Conservation (phyloP, 441 rosid genomes). For the Erysimum cheiri region DNA sequence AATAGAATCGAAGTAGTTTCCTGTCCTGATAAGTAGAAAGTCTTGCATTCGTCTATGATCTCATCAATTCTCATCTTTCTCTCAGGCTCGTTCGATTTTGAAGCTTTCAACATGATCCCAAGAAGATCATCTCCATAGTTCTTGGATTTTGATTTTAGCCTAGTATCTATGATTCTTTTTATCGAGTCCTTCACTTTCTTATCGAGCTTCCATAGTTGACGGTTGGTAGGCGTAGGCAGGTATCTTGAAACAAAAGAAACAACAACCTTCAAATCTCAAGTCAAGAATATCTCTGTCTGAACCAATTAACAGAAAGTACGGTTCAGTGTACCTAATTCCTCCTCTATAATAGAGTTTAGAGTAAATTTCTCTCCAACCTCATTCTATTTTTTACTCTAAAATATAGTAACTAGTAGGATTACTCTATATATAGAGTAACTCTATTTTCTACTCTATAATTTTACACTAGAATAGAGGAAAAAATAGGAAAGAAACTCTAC, state of each 20-base stretch:
- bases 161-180: constrained; percentile 40
- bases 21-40: constrained; percentile 59
- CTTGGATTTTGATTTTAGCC: constrained; percentile 33
- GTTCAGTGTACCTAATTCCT: not conserved
- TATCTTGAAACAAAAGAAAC: constrained; percentile 41
- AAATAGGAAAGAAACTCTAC: too few species aligned
- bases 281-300: not conserved
- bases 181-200: constrained; percentile 45
- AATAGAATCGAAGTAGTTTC: constrained; percentile 54
- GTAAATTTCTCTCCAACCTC: too few species aligned
- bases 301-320: not conserved
- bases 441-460: too few species aligned
- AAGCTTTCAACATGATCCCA: constrained; percentile 49
- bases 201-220: constrained; percentile 55
- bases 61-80: constrained; percentile 49
- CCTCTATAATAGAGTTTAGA: too few species aligned
- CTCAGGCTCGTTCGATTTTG: constrained; percentile 14
- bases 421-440: too few species aligned
- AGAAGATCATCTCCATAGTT: constrained; percentile 60
- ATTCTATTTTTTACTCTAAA: too few species aligned
- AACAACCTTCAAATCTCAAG: not conserved
- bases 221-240: constrained; percentile 54
- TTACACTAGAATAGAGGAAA: too few species aligned
- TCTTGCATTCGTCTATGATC: constrained; percentile 68
- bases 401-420: too few species aligned